These are phyloP conservation scores for Maudiozyma serrabonitensis DNA, from an alignment of 805 yeast genomes.

Conservation along the genomic window DNA sequence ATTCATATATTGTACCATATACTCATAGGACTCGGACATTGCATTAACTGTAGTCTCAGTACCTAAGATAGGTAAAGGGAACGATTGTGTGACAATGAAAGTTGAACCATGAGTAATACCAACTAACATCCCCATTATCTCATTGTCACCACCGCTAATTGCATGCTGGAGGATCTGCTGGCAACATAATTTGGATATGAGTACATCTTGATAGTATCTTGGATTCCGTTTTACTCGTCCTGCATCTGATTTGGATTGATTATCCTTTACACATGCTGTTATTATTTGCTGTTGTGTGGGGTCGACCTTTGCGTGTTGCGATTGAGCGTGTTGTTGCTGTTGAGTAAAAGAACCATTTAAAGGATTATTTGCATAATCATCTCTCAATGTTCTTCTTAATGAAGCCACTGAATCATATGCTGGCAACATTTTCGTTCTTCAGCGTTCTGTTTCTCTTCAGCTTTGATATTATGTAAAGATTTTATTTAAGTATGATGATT, in stretches of 20 bases:
- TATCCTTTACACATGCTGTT: background rate
- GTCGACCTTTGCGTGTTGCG: background rate
- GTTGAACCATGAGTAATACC: conserved; percentile 54
- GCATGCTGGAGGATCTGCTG: conserved; percentile 75
- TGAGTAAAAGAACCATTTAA: background rate
- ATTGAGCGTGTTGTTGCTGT: background rate
- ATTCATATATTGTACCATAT: conserved; percentile 77
- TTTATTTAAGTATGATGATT: too few species aligned
- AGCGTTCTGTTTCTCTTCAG: too few species aligned
- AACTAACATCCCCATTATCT: conserved; percentile 90
- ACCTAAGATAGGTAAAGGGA: conserved; percentile 87
- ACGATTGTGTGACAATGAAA: conserved; percentile 69
- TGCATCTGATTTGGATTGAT: too few species aligned
- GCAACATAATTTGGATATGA: conserved; percentile 59
- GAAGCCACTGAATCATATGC: conserved; percentile 1
- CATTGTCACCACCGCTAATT: conserved; percentile 73
- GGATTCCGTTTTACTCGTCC: background rate
- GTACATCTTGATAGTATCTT: conserved; percentile 12
- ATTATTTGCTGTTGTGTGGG: background rate
- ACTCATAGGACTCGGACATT: conserved; percentile 86
- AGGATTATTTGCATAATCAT: background rate
- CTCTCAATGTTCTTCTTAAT: background rate
- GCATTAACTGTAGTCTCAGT: conserved; percentile 96
- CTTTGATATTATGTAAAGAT: too few species aligned
- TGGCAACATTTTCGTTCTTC: background rate